A percentile compares a stretch with the other conserved stretches of the same genome.
phyloP scores from a whole-genome alignment of 352 stramenopile species.

The Pythium periplocum region DNA sequence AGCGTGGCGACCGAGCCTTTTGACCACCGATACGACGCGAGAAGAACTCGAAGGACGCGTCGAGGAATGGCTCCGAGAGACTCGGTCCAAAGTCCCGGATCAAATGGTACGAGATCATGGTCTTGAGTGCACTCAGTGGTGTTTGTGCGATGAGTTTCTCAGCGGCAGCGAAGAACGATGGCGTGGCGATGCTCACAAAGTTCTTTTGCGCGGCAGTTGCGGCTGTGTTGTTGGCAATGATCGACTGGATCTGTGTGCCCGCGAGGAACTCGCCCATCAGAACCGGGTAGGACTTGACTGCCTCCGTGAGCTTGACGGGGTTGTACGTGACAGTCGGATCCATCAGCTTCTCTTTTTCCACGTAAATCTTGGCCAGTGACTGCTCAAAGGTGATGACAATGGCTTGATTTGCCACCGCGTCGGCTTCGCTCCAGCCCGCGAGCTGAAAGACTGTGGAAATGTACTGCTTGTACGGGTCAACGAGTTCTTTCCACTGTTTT shows the following conservation, averaged over 20 bases:
- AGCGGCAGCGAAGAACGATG: slow-evolving; percentile 41
- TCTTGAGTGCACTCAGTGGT: slow-evolving; percentile 39
- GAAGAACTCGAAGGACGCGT: slow-evolving; percentile 90
- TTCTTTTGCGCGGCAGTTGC: slow-evolving; percentile 4
- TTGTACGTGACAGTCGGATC: slow-evolving; percentile 91
- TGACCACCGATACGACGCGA: slow-evolving; percentile 71
- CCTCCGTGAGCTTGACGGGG: slow-evolving; percentile 64
- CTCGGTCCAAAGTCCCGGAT: slow-evolving; percentile 28
- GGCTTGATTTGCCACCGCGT: slow-evolving; percentile 30
- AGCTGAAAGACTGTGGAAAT: slow-evolving; percentile 76
- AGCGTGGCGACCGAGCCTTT: slow-evolving; percentile 78
- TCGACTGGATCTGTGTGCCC: slow-evolving; percentile 31
- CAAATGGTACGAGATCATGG: slow-evolving; percentile 51
- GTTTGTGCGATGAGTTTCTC: slow-evolving; percentile 45
- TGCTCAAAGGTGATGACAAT: slow-evolving; percentile 85
- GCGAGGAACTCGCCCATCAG: slow-evolving; percentile 49
- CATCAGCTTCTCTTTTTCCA: slow-evolving; percentile 85
- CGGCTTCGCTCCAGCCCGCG: slow-evolving; percentile 25
- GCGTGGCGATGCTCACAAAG: slow-evolving; percentile 53
- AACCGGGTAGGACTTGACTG: slow-evolving; percentile 38
- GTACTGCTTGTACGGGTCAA: slow-evolving; percentile 66
- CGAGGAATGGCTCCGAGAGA: slow-evolving; percentile 73
- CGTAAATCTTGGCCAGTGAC: slow-evolving; percentile 70
- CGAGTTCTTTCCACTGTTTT: slow-evolving; percentile 70
- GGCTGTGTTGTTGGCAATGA: slow-evolving; percentile 25